phyloP scores from a whole-genome alignment of 2,329 filamentous ascomycete genomes.

The Tolypocladium ophioglossoides region DNA sequence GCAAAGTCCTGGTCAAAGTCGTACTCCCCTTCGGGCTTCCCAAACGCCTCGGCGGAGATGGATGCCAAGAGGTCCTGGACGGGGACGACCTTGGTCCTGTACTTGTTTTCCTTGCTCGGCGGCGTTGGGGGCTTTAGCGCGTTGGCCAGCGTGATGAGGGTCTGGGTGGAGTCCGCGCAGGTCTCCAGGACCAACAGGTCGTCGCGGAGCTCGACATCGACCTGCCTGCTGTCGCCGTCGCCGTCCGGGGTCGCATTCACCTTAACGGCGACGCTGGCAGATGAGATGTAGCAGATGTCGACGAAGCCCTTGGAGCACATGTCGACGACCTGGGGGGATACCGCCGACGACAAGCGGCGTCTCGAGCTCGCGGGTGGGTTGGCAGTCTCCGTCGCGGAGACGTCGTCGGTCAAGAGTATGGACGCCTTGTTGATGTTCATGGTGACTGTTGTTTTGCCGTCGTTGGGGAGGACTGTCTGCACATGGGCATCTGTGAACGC shows the following conservation, averaged over 20 bases:
- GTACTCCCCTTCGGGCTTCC: constrained; percentile 48
- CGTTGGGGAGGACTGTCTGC: constrained; percentile 54
- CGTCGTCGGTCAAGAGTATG: constrained; percentile 72
- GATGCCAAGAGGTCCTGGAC: constrained; percentile 83
- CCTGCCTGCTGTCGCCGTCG: constrained; percentile 47
- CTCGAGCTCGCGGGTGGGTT: constrained; percentile 7
- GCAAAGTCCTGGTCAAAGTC: constrained; percentile 55
- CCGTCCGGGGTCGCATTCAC: constrained; percentile 39
- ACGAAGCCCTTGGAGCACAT: constrained; percentile 65
- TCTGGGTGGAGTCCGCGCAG: constrained; percentile 94
- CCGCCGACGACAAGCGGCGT: constrained; percentile 20
- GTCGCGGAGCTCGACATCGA: constrained; percentile 76
- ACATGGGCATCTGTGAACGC: constrained; percentile 71
- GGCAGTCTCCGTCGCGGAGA: constrained; percentile 22
- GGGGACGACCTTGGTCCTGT: constrained; percentile 76
- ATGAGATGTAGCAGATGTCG: constrained; percentile 76
- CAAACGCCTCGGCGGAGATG: constrained; percentile 78
- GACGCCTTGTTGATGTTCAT: constrained; percentile 71
- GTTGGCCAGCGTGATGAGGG: constrained; percentile 67
- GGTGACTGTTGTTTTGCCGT: constrained; percentile 51
- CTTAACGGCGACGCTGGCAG: constrained; percentile 59
- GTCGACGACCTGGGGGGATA: constrained; percentile 41
- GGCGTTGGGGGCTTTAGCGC: constrained; percentile 75
- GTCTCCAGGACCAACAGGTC: constrained; percentile 86
- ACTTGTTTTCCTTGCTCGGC: constrained; percentile 74